Evolutionary conservation across 495 filamentous ascomycete species (phyloP).

Genomic region (Penicillium verhagenii): DNA sequence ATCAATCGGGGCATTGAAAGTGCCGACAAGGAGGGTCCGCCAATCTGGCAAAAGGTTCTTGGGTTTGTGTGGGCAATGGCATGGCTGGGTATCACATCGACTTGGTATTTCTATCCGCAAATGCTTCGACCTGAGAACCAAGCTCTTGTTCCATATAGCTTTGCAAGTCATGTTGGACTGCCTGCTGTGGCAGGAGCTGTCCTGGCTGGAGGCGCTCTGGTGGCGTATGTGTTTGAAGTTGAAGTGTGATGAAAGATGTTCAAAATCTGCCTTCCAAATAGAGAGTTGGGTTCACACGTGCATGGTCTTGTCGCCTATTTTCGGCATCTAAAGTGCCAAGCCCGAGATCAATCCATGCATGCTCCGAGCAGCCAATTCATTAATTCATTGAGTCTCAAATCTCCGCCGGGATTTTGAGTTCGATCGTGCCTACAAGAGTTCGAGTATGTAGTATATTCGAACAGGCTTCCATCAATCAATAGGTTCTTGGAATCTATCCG

Average conservation of each 20-base stretch:
- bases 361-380: too few species aligned
- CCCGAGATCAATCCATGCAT: too few species aligned
- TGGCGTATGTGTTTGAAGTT: constrained; percentile 13
- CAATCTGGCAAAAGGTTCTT: constrained; percentile 9
- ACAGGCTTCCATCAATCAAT: too few species aligned
- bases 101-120: constrained; percentile 24
- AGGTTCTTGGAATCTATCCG: too few species aligned
- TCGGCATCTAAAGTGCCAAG: too few species aligned
- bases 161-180: constrained; percentile 7
- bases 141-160: constrained; percentile 18
- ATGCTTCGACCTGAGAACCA: constrained; percentile 18
- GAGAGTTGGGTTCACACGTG: too few species aligned
- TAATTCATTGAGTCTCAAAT: too few species aligned
- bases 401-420: too few species aligned
- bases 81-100: constrained; percentile 21
- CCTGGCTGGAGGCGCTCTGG: constrained; percentile 4
- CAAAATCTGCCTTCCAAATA: too few species aligned
- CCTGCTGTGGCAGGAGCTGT: constrained; percentile 6
- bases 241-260: constrained; percentile 3
- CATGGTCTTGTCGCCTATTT: too few species aligned
- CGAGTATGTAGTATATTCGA: too few species aligned
- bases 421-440: too few species aligned
- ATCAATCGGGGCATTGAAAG: background rate
- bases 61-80: constrained; percentile 16
- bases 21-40: background rate